These are phyloP conservation scores for Mycena rosella DNA, from an alignment of 768 basidiomycete species.

Conservation along the genomic window DNA sequence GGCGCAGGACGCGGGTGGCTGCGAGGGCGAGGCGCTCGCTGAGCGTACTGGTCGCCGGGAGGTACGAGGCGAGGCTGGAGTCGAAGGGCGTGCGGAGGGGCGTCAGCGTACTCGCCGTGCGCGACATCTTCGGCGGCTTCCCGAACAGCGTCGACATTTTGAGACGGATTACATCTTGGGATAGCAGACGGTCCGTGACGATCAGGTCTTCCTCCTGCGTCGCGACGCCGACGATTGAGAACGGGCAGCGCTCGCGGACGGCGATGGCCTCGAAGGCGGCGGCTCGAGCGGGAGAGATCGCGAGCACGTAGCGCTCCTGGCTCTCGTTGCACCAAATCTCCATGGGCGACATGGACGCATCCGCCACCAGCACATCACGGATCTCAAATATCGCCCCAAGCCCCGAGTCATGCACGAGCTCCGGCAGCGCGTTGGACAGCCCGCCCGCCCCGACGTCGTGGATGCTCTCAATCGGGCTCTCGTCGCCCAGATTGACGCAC, in stretches of 20 bases:
- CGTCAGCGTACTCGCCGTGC: slow-evolving; percentile 68
- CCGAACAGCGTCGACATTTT: slow-evolving; percentile 97
- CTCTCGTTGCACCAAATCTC: slow-evolving; percentile 99
- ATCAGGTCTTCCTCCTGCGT: slow-evolving; percentile 86
- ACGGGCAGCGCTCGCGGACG: slow-evolving; percentile 92
- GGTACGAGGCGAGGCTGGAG: slow-evolving; percentile 73
- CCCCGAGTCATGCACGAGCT: slow-evolving; percentile 96
- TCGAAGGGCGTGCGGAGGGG: slow-evolving; percentile 71
- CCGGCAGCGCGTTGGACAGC: slow-evolving; percentile 95
- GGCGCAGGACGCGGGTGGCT: slow-evolving; percentile 83
- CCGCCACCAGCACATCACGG: slow-evolving; percentile 91
- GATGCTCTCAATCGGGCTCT: slow-evolving; percentile 92
- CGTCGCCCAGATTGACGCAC: slow-evolving; percentile 70
- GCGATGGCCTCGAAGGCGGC: slow-evolving; percentile 81
- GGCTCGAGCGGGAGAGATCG: slow-evolving; percentile 76
- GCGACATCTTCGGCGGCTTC: slow-evolving; percentile 92
- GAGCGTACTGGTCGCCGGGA: slow-evolving; percentile 58
- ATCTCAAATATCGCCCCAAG: slow-evolving; percentile 95
- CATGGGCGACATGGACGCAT: slow-evolving; percentile 97
- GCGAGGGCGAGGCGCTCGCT: slow-evolving; percentile 71
- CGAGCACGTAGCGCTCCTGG: slow-evolving; percentile 97
- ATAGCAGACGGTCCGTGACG: slow-evolving; percentile 89
- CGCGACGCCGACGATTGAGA: slow-evolving; percentile 90
- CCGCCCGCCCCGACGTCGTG: slow-evolving; percentile 99
- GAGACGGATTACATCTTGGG: slow-evolving; percentile 84